Evolutionary conservation across 176 grass and related monocot genomes (phyloP), one percentile per base, ranked within the genome.

Genomic region (Leersia perrieri): DNA sequence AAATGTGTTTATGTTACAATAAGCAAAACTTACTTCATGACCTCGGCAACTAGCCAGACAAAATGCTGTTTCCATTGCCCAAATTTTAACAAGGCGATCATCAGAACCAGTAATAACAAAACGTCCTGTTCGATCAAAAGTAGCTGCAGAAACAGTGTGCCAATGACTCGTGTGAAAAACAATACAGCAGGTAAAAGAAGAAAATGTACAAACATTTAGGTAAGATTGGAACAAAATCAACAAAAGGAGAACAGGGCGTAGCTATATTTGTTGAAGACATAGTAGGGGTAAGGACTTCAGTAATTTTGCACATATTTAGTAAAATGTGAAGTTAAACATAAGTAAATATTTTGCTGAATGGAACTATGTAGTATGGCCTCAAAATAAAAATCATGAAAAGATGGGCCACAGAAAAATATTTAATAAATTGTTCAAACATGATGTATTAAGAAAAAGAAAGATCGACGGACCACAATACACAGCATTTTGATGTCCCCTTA

Each of bases 21-120:
- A 80, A 73, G 73, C 31, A 47, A 75, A 78, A 85, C 90, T 91
- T 85, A 98, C 95, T 86, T 98, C 95, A 88, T 98, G 95, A 60
- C 95, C 95, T 12, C 95, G 90, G 64, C 95, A 98, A 25, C 95
- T 95, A 70, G 92, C 86, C 63, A 98, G 84, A 75, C 95, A 98
- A 79, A 98, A 94, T 47, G 92, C 84, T 85, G 95, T 98, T 92
- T 98, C 95, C 86, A 95, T 95, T 6, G 92, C 91, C 95, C 95
- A 98, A 74, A 98, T 93, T 87, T 98, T 98, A 69, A 98, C 95
- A 40, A 98, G 84, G 68, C 95, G 95, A 23, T 98, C 95, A 89
- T 98, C 95, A 62, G 95, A 98, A 72, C 95, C 95, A 38, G 95
- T 98, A 70, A 98, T 90, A 75, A 95, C 95, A 93, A 88, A 98